Evolutionary conservation across 345 rosid species (phyloP).

Genomic region (Raphanus sativus): DNA sequence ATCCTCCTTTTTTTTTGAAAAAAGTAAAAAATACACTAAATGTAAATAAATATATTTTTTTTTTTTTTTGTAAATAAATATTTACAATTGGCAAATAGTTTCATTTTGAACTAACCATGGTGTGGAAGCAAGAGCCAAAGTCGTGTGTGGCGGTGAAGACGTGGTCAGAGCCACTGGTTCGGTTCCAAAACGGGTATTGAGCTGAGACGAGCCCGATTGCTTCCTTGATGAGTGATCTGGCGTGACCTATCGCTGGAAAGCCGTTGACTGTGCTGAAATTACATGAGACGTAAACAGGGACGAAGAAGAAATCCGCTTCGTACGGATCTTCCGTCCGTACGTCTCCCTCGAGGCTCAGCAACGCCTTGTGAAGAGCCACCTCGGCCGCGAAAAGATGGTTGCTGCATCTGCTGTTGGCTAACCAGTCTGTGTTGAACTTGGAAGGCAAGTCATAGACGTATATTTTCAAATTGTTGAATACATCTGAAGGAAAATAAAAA

Average conservation of each 20-base stretch:
- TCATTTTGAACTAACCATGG: slow-evolving; percentile 56
- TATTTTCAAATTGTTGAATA: slow-evolving; percentile 65
- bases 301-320: slow-evolving; percentile 88
- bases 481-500: slow-evolving; percentile 26
- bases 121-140: slow-evolving; percentile 86
- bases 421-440: slow-evolving; percentile 76
- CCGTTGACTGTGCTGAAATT: slow-evolving; percentile 90
- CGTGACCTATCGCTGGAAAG: slow-evolving; percentile 97
- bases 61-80: too few relatives aligned
- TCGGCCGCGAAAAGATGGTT: slow-evolving; percentile 90
- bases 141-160: slow-evolving; percentile 91
- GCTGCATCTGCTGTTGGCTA: slow-evolving; percentile 73
- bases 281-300: slow-evolving; percentile 91
- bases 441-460: slow-evolving; percentile 78
- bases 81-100: not conserved
- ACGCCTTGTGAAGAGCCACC: slow-evolving; percentile 81
- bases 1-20: slow-evolving; percentile 70
- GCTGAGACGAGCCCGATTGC: slow-evolving; percentile 60
- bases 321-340: slow-evolving; percentile 68
- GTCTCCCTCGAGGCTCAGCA: slow-evolving; percentile 49
- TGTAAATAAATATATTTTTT: not conserved
- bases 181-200: slow-evolving; percentile 76
- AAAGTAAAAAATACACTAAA: not conserved
- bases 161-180: slow-evolving; percentile 78
- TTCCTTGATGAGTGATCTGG: slow-evolving; percentile 60